Evolutionary conservation across 2,329 filamentous ascomycete genomes (phyloP).

Genomic region (Grosmannia serpens): DNA sequence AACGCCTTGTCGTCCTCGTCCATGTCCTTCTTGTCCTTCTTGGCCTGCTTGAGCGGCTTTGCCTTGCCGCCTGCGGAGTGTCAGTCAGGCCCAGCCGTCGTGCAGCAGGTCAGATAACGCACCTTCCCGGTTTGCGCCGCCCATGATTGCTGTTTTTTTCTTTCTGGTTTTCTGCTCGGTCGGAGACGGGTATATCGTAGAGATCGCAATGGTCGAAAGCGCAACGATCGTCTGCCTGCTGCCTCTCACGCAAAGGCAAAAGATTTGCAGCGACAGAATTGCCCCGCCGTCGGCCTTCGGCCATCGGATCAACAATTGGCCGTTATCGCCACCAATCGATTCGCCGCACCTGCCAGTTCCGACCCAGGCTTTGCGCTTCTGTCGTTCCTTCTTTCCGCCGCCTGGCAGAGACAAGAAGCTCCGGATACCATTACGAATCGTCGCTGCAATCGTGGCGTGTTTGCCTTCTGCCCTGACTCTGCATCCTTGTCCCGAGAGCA

Average conservation of each 20-base stretch:
- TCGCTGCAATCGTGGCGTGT: neutral
- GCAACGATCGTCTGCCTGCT: neutral
- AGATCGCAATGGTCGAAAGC: neutral
- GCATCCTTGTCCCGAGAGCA: neutral
- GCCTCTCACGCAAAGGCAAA: neutral
- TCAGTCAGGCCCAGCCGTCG: slow-evolving; percentile 1
- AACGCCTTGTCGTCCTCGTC: slow-evolving; percentile 81
- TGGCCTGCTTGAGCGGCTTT: slow-evolving; percentile 78
- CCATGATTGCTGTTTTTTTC: slow-evolving; percentile 35
- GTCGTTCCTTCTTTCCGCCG: neutral
- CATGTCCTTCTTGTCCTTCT: slow-evolving; percentile 72
- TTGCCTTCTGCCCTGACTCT: neutral
- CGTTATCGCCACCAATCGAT: neutral
- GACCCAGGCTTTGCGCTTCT: neutral
- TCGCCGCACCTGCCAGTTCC: neutral
- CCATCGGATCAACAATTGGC: neutral
- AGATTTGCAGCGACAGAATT: neutral
- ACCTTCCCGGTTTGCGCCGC: slow-evolving; percentile 58
- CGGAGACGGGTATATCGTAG: too few relatives aligned
- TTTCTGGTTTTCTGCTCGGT: neutral
- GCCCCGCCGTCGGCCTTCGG: neutral
- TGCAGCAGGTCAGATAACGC: slow-evolving; percentile 12
- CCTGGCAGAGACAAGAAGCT: too few relatives aligned
- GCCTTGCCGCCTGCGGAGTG: slow-evolving; percentile 59
- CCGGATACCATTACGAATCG: neutral